Conservation (phyloP, 2,329 filamentous ascomycete species). For the Mycosphaerelloides madeirae region DNA sequence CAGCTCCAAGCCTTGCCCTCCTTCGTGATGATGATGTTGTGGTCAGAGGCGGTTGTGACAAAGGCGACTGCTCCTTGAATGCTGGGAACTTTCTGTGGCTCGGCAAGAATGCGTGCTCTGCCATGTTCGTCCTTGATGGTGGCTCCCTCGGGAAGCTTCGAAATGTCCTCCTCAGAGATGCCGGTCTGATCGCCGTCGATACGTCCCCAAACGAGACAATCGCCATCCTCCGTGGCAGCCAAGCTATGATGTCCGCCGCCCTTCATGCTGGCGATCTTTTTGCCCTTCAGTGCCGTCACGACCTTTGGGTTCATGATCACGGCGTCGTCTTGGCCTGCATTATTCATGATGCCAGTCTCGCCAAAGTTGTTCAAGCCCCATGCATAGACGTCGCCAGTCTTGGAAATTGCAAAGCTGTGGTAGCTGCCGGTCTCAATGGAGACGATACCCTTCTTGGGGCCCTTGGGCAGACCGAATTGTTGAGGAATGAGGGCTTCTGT, state of each 20-base stretch:
- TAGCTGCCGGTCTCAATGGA: constrained; percentile 68
- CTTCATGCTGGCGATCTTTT: constrained; percentile 62
- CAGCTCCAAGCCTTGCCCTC: constrained; percentile 70
- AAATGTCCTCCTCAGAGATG: constrained; percentile 43
- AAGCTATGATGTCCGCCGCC: constrained; percentile 74
- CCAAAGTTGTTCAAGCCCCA: constrained; percentile 89
- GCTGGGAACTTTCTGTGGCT: constrained; percentile 55
- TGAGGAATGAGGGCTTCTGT: constrained; percentile 52
- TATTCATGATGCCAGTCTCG: constrained; percentile 64
- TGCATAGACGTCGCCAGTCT: constrained; percentile 65
- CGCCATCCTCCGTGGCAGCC: constrained; percentile 42
- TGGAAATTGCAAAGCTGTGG: constrained; percentile 72
- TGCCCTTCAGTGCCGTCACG: constrained; percentile 59
- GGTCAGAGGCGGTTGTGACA: constrained; percentile 59
- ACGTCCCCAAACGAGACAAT: constrained; percentile 58
- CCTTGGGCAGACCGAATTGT: constrained; percentile 51
- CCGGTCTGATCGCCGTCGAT: constrained; percentile 55
- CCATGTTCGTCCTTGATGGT: constrained; percentile 58
- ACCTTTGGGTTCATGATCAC: constrained; percentile 67
- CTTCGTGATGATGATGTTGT: constrained; percentile 64
- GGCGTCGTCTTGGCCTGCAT: constrained; percentile 63
- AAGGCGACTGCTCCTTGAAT: constrained; percentile 44
- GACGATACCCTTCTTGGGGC: constrained; percentile 49
- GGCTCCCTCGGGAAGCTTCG: constrained; percentile 53
- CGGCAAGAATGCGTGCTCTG: constrained; percentile 65